phyloP scores from a whole-genome alignment of 2,329 filamentous ascomycete species.

The Sordariomycetes sp. region DNA sequence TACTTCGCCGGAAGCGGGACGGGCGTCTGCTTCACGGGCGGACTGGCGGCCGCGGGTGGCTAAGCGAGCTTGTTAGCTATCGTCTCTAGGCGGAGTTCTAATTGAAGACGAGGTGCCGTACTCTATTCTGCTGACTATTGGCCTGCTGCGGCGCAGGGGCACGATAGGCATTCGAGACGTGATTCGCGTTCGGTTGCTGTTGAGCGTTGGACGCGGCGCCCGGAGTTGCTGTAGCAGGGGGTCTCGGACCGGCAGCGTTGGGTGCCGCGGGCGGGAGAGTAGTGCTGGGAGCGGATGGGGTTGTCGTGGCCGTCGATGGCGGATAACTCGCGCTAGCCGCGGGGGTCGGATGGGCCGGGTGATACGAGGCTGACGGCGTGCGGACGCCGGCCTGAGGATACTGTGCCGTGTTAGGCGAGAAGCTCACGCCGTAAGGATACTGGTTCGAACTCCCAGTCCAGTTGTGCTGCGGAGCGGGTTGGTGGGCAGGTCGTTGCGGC shows the following conservation, averaged over 20 bases:
- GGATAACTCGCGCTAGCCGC: not conserved
- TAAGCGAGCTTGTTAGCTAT: not conserved
- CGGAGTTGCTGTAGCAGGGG: not conserved
- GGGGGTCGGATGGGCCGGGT: not conserved
- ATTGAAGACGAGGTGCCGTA: not conserved
- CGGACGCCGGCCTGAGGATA: not conserved
- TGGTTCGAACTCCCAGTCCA: not conserved
- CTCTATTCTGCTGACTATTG: not conserved
- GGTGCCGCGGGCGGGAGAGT: not conserved
- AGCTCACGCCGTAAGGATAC: not conserved
- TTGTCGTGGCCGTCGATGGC: not conserved
- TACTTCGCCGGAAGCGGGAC: conserved; percentile 32
- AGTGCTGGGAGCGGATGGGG: not conserved
- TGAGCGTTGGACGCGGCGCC: not conserved
- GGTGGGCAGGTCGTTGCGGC: not conserved
- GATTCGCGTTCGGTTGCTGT: not conserved
- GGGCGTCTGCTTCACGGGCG: conserved; percentile 28
- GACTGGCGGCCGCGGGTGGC: not conserved
- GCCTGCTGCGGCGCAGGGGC: not conserved
- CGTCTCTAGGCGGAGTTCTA: not conserved
- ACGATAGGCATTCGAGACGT: not conserved
- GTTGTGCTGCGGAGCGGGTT: not conserved
- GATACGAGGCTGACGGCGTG: not conserved
- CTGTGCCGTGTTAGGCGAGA: not conserved
- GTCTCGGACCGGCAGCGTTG: not conserved